Evolutionary conservation across 805 yeast genomes (phyloP).

Genomic region (Yamadazyma insecticola): DNA sequence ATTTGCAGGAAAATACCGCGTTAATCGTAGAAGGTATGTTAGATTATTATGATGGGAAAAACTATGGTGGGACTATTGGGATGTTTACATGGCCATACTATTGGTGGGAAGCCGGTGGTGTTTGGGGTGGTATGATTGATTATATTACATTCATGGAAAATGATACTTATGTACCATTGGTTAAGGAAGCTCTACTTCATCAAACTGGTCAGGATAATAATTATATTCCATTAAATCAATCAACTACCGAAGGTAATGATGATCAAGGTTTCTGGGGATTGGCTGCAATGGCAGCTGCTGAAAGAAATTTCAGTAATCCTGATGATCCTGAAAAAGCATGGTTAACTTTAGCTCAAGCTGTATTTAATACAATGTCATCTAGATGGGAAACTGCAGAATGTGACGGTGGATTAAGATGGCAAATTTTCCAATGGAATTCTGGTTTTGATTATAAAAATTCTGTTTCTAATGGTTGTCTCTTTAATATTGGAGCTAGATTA

Average conservation of each 20-base stretch:
- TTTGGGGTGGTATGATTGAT: slow-evolving; percentile 84
- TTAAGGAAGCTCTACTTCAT: slow-evolving; percentile 59
- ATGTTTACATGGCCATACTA: slow-evolving; percentile 87
- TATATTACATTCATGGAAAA: slow-evolving; percentile 69
- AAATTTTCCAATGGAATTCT: slow-evolving; percentile 45
- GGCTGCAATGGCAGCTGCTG: slow-evolving; percentile 89
- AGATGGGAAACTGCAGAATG: slow-evolving; percentile 38
- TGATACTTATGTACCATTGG: slow-evolving; percentile 54
- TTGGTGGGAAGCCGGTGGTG: slow-evolving; percentile 99
- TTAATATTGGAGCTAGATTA: slow-evolving; percentile 41
- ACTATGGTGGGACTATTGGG: slow-evolving; percentile 76
- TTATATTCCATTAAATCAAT: slow-evolving; percentile 83
- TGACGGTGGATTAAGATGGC: slow-evolving; percentile 45
- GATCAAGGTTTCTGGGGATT: slow-evolving; percentile 98
- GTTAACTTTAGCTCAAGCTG: slow-evolving; percentile 39
- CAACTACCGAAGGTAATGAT: slow-evolving; percentile 94
- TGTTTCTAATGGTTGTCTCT: slow-evolving; percentile 41
- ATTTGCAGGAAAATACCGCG: slow-evolving; percentile 53
- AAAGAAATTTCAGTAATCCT: slow-evolving; percentile 69
- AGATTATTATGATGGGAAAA: slow-evolving; percentile 72
- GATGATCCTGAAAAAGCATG: slow-evolving; percentile 29
- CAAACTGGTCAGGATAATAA: slow-evolving; percentile 67
- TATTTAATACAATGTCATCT: slow-evolving; percentile 41
- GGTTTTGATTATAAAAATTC: slow-evolving; percentile 44
- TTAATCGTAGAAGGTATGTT: slow-evolving; percentile 65